Percentiles rank a stretch among this genome's conserved stretches.
Conservation (phyloP, 192 early-diverging fungal species). For the Coemansia sp. region DNA sequence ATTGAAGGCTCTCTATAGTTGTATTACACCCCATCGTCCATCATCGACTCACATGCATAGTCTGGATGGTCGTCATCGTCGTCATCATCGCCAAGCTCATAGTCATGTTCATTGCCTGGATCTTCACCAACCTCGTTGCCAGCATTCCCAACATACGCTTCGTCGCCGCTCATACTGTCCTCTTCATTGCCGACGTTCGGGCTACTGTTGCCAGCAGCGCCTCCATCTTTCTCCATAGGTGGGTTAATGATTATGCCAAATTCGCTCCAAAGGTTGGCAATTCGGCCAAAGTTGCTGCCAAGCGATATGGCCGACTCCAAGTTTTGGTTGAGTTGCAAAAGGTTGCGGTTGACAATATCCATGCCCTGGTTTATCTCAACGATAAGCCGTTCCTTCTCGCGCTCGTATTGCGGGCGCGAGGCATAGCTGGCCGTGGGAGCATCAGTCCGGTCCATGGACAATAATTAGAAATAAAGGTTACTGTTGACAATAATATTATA, state of each 20-base stretch:
- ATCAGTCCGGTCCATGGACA: conserved; percentile 38
- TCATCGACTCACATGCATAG: background rate
- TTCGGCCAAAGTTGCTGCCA: conserved; percentile 40
- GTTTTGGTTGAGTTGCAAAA: conserved; percentile 52
- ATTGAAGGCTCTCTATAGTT: background rate
- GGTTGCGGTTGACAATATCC: conserved; percentile 41
- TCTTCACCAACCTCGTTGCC: background rate
- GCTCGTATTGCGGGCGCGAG: conserved; percentile 42
- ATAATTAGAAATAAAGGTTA: background rate
- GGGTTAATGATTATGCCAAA: conserved; percentile 50
- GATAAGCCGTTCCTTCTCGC: conserved; percentile 50
- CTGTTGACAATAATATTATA: background rate
- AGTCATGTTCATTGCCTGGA: background rate
- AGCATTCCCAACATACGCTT: background rate
- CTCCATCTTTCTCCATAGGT: conserved; percentile 19
- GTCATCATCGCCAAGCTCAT: background rate
- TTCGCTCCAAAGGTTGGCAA: conserved; percentile 43
- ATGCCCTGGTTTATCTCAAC: conserved; percentile 50
- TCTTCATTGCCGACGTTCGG: background rate
- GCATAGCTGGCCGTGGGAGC: conserved; percentile 19
- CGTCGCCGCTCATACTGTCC: background rate
- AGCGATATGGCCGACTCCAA: conserved; percentile 49
- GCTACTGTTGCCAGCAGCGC: background rate
- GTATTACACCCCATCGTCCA: conserved; percentile 13
- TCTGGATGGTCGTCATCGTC: background rate